phyloP scores from a whole-genome alignment of 768 basidiomycete species.

The Podaxis mareebaensis region DNA sequence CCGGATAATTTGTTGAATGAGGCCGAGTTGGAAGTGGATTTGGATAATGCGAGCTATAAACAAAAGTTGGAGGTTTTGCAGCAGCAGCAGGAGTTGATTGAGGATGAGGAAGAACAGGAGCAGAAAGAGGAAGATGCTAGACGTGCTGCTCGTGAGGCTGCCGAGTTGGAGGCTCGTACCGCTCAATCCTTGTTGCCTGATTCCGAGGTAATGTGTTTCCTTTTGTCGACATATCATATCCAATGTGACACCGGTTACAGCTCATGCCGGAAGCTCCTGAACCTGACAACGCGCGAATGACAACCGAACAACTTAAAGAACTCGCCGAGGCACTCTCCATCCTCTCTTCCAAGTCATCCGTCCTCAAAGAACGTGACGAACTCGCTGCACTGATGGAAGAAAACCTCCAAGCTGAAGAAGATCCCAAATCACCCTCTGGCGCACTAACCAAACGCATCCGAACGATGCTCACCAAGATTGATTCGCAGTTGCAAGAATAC shows the following conservation, averaged over 20 bases:
- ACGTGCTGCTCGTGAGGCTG: constrained; percentile 78
- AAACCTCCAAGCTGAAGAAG: constrained; percentile 86
- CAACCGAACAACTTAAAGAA: constrained; percentile 92
- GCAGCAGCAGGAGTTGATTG: constrained; percentile 98
- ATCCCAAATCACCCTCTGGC: constrained; percentile 77
- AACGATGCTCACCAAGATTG: constrained; percentile 94
- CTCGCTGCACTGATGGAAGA: constrained; percentile 91
- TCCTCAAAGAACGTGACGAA: constrained; percentile 94
- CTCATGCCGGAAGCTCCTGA: constrained; percentile 61
- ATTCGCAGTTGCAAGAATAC: constrained; percentile 88
- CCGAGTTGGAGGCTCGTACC: constrained; percentile 74
- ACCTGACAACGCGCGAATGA: constrained; percentile 90
- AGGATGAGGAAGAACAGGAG: constrained; percentile 98
- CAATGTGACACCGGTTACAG: constrained; percentile 32
- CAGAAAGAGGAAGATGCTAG: constrained; percentile 93
- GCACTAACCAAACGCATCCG: constrained; percentile 96
- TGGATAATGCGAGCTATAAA: constrained; percentile 93
- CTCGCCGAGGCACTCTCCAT: constrained; percentile 89
- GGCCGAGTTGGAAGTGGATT: constrained; percentile 94
- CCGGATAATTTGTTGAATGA: constrained; percentile 98
- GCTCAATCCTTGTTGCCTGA: constrained; percentile 87
- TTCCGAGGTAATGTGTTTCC: constrained; percentile 62
- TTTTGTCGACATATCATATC: not conserved
- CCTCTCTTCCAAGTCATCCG: constrained; percentile 90
- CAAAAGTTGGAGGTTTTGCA: constrained; percentile 97